Percentiles rank a stretch among this genome's conserved stretches.
phyloP scores from a whole-genome alignment of 306 rosid genomes.

The Heteromeles arbutifolia region DNA sequence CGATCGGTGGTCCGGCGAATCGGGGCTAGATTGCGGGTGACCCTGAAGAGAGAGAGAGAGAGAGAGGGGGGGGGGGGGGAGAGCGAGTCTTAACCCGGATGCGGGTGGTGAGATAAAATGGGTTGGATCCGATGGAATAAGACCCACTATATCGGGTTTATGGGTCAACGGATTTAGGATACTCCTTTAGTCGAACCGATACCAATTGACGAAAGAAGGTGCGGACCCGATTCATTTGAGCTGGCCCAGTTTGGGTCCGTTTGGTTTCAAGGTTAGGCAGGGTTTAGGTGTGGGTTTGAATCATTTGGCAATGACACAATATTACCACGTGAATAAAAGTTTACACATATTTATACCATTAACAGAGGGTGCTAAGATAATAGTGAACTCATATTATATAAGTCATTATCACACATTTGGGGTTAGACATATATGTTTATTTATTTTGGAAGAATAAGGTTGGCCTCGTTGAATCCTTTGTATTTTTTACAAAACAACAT shows the following conservation, averaged over 20 bases:
- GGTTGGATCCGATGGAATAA: conserved; percentile 41
- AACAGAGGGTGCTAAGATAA: no score
- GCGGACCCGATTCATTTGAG: not conserved
- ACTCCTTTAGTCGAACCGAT: not conserved
- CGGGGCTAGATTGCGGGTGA: conserved; percentile 34
- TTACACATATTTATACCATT: no score
- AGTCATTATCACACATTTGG: no score
- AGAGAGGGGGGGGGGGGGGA: not conserved
- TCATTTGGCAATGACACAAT: no score
- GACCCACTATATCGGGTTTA: not conserved
- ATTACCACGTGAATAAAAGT: no score
- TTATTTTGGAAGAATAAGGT: no score
- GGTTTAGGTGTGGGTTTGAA: not conserved
- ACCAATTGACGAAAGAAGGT: not conserved
- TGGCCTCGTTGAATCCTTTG: no score
- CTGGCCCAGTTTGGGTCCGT: not conserved
- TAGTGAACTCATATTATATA: no score
- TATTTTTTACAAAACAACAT: no score
- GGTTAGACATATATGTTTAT: no score
- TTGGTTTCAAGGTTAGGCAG: not conserved
- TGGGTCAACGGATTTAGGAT: not conserved
- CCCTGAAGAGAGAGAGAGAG: conserved; percentile 1
- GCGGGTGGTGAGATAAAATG: conserved; percentile 11
- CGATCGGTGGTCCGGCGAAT: conserved; percentile 41
- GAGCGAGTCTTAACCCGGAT: no score